A percentile compares a stretch with the other conserved stretches of the same genome.
These are phyloP conservation scores for Microcyclospora tardicrescens DNA, from an alignment of 2,329 filamentous ascomycete genomes.

Conservation along the genomic window DNA sequence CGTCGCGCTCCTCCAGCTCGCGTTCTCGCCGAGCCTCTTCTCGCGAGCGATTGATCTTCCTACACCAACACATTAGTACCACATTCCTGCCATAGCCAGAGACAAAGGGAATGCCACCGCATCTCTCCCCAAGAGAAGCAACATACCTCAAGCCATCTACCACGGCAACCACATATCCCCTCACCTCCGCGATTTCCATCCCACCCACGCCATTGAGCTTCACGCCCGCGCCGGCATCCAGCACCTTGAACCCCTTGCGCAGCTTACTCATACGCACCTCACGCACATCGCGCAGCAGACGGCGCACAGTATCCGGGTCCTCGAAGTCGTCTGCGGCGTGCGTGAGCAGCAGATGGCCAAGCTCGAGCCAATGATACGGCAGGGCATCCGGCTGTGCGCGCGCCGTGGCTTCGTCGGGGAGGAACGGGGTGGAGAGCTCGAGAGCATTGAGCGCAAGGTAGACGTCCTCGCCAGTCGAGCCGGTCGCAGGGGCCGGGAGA, in stretches of 20 bases:
- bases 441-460: conserved; percentile 16
- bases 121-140: conserved; percentile 2
- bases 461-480: conserved; percentile 5
- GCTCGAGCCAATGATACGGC: conserved; percentile 91
- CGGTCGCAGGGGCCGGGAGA: conserved; percentile 39
- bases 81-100: not conserved
- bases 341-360: conserved; percentile 75
- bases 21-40: conserved; percentile 67
- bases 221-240: conserved; percentile 61
- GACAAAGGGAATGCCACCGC: not conserved
- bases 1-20: conserved; percentile 52
- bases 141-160: conserved; percentile 63
- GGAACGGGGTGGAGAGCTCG: conserved; percentile 52
- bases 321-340: conserved; percentile 74
- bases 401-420: conserved; percentile 56
- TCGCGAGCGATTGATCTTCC: conserved; percentile 67
- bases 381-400: conserved; percentile 55
- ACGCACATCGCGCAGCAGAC: conserved; percentile 65
- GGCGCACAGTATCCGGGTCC: conserved; percentile 58
- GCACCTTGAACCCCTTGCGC: conserved; percentile 55
- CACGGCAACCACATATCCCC: conserved; percentile 71
- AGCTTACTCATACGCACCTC: conserved; percentile 87
- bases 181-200: conserved; percentile 81
- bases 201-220: conserved; percentile 72
- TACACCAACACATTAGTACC: conserved; percentile 14